phyloP scores from a whole-genome alignment of 495 filamentous ascomycete genomes.

The Cenococcum geophilum region DNA sequence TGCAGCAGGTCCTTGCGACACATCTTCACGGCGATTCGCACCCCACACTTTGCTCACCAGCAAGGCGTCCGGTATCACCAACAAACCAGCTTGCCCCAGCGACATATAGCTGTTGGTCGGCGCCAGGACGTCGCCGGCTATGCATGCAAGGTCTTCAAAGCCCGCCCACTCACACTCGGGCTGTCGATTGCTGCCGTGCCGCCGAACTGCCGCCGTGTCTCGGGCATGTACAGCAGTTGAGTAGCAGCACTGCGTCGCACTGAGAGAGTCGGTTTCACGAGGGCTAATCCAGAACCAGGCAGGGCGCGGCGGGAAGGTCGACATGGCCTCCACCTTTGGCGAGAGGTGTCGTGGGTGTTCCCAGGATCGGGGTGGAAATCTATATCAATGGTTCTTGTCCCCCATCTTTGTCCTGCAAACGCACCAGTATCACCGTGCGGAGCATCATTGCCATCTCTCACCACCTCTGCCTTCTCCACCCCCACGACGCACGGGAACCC shows the following conservation, averaged over 20 bases:
- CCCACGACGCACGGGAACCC: constrained; percentile 27
- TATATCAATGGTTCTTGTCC: constrained; percentile 22
- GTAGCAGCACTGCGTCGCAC: too few relatives aligned
- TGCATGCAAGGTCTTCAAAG: too few relatives aligned
- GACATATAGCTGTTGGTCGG: too few relatives aligned
- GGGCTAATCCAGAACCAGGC: constrained; percentile 9
- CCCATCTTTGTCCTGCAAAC: constrained; percentile 15
- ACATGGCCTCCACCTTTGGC: constrained; percentile 24
- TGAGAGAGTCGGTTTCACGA: neutral
- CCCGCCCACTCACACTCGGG: neutral
- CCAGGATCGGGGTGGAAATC: constrained; percentile 24
- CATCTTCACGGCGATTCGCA: neutral
- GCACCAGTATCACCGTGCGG: constrained; percentile 12
- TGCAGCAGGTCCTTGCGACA: constrained; percentile 1
- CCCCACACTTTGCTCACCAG: neutral
- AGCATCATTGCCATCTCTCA: constrained; percentile 16
- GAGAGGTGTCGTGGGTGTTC: constrained; percentile 11
- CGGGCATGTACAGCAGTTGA: too few relatives aligned
- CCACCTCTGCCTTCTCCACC: constrained; percentile 21
- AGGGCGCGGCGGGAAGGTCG: constrained; percentile 11
- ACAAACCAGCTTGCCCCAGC: neutral
- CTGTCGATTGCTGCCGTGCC: neutral
- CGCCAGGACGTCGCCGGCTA: too few relatives aligned
- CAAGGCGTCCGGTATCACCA: neutral
- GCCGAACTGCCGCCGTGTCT: too few relatives aligned